Percentiles rank a stretch among this genome's conserved stretches.
phyloP scores from a whole-genome alignment of 306 rosid genomes.

The Prunus mume region DNA sequence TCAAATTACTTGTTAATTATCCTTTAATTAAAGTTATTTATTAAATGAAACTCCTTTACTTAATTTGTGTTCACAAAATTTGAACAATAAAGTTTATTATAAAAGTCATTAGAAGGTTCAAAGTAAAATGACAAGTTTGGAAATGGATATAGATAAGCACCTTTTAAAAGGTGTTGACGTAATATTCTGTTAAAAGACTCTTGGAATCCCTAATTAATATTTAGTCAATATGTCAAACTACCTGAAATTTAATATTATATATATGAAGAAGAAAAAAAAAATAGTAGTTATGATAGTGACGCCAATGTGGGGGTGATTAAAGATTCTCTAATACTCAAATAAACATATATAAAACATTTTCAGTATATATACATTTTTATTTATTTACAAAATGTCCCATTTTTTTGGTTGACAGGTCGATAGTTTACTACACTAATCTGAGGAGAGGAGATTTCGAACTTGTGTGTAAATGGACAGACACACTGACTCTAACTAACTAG shows the following conservation, averaged over 20 bases:
- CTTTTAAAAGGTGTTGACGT: neutral
- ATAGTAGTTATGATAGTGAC: neutral
- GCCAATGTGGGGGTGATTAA: neutral
- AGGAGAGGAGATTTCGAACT: too few species aligned
- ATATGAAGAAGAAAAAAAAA: neutral
- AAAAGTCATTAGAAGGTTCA: too few species aligned
- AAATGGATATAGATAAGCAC: neutral
- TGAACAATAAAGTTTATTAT: neutral
- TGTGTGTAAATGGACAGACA: too few species aligned
- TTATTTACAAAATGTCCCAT: too few species aligned
- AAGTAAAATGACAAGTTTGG: neutral
- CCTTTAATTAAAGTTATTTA: neutral
- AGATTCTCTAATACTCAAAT: neutral
- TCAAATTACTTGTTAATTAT: neutral
- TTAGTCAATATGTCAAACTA: neutral
- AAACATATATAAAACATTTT: neutral
- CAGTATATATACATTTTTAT: too few species aligned
- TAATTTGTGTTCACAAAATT: neutral
- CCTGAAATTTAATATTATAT: neutral
- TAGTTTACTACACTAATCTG: too few species aligned
- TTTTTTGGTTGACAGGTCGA: too few species aligned
- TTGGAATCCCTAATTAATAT: neutral
- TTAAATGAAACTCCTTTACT: neutral
- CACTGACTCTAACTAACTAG: too few species aligned
- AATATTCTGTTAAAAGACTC: neutral